Evolutionary conservation across 2,329 filamentous ascomycete species (phyloP), one percentile per base, ranked within the genome.

Genomic region (Diaporthe batatas): DNA sequence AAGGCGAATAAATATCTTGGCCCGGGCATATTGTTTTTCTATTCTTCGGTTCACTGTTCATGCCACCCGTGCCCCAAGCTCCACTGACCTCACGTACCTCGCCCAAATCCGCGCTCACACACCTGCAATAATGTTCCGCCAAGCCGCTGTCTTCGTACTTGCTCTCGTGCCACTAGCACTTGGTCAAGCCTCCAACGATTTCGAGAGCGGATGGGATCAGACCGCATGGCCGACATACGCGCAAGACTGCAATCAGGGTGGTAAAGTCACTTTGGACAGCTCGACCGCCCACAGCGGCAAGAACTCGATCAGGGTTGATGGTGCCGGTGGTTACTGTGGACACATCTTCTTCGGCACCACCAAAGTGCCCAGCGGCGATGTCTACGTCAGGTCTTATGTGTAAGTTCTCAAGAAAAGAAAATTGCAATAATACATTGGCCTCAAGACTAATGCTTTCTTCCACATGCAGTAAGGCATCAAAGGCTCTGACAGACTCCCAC

Each of bases 341-440:
- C 89, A 91, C 77, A 87, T 90, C 58, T 91, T 91, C 81, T 87
- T 91, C 72, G 89, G 89, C 73, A 91, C 89, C 1, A 88, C 82
- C 1, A 84, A 86, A 58, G 81, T 91, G 3, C 89, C 89, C 0
- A 84, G 78, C 68, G 89, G 89, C 2, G 86, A 91, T 77, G 81
- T 91, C 69, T 91, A 90, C 71, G 88, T 91, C 32, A 79, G 88
- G 75, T 82, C 84, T 23, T 91, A 81, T 76, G 72, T 91, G 89
- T 90, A 82, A 84, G 88, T 84, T 54, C 55, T 73, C 34, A 23
- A n/a, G 7, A 2, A 4, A 8, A 34, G 12, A 2, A 4, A 8
- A 34, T 6, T 29, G 18, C 42, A 14, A 6, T 12, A 3, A 11
- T 7, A 6, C 14, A 16, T 10, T 6, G 2, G 6, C 8, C 14